These are phyloP conservation scores for Ceratonia siliqua DNA, from an alignment of 306 rosid species.

Conservation along the genomic window DNA sequence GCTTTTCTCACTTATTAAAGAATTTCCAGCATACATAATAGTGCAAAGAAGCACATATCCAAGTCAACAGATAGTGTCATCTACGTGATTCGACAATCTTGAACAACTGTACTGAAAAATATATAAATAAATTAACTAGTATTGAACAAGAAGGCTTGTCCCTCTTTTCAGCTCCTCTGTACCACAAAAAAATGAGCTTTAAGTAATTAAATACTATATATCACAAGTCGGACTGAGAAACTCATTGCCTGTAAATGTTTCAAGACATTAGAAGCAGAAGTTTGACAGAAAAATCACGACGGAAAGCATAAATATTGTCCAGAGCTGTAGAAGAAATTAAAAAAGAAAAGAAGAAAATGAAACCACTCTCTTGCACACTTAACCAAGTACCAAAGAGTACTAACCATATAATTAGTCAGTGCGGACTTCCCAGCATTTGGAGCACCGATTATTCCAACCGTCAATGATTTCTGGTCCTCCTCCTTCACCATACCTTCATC, in stretches of 20 bases:
- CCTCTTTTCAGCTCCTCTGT: not conserved
- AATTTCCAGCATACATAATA: not conserved
- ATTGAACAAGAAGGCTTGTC: not conserved
- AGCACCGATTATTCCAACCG: conserved; percentile 91
- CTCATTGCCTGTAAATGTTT: not conserved
- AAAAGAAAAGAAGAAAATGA: not conserved
- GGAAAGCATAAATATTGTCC: not conserved
- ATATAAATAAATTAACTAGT: not conserved
- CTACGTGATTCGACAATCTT: not conserved
- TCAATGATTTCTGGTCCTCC: conserved; percentile 83
- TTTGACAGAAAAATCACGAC: not conserved
- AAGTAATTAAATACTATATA: not conserved
- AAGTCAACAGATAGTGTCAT: not conserved
- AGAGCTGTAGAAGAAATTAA: not conserved
- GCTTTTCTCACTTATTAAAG: not conserved
- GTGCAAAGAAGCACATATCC: not conserved
- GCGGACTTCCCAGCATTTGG: conserved; percentile 98
- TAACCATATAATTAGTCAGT: conserved; percentile 81
- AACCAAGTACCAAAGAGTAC: conserved; percentile 25
- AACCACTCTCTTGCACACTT: not conserved
- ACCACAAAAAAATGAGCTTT: not conserved
- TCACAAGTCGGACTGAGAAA: not conserved
- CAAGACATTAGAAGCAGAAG: not conserved
- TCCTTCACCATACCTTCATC: conserved; percentile 50
- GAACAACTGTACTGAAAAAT: not conserved